Base-by-base conservation (phyloP, 2,329 filamentous ascomycete species). In the Calonectria henricotiae region DNA sequence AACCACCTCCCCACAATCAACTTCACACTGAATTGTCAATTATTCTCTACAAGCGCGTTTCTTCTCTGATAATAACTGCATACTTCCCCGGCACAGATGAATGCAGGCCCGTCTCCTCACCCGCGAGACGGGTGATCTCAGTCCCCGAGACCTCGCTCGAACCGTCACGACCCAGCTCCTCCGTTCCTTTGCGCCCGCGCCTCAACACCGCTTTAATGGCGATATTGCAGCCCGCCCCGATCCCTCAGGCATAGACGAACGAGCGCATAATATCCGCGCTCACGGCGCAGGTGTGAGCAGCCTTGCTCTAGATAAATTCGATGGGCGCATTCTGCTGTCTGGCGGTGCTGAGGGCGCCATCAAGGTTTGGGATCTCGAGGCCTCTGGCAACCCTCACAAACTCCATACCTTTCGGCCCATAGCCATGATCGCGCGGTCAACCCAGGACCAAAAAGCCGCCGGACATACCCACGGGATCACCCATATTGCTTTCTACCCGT, bases 341-440 rank as follows among this genome's bases (percentile, higher is more conserved):
- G 96, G 94, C 4, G 95, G 95, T 35, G 92, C 94, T 5, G 94
- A 98, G 79, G 94, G 93, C 11, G 93, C 93, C 0, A 90, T 98
- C 78, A 93, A 91, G 74, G 84, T 98, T 54, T 98, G 95, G 95
- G 92, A 98, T 82, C 88, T 98, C 7, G 93, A 97, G 77, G 84
- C 88, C 61, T 85, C 86, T 74, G 80, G 79, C 13, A 85, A 85
- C 70, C 81, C 84, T 6, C 84, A 82, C 72, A 80, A 71, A 71
- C 81, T 80, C 41, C 86, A 86, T 77, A 86, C 80, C 20, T 91
- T 88, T 76, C 86, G 83, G 7, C 89, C 93, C 2, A 80, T 87
- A 23, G 87, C 85, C 61, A 85, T 84, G 27, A 85, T 90, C 60
- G 77, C 83, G 15, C 85, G 86, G 60, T 86, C 85, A 20, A 77